phyloP scores from a whole-genome alignment of 441 rosid species.

The Arabidopsis lyrata region DNA sequence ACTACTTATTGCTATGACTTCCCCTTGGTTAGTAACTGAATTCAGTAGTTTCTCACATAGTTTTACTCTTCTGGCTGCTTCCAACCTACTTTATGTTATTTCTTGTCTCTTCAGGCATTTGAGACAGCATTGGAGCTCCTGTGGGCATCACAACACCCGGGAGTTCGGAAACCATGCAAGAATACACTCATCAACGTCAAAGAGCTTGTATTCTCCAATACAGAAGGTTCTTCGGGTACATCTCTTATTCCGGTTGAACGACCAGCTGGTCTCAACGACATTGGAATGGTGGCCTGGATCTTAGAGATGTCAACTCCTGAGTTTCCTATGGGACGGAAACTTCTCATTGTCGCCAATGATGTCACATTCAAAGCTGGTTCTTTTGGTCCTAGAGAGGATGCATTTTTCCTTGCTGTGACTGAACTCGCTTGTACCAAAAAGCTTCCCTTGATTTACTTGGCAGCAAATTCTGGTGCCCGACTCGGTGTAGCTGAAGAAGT shows the following conservation, averaged over 20 bases:
- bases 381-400: conserved; percentile 98
- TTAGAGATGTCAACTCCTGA: conserved; percentile 95
- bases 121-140: conserved; percentile 79
- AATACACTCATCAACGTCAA: conserved; percentile 63
- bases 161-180: conserved; percentile 57
- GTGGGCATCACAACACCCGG: conserved; percentile 77
- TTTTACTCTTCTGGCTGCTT: conserved; percentile 19
- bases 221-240: conserved; percentile 74
- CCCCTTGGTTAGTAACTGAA: conserved; percentile 74
- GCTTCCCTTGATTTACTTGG: conserved; percentile 94
- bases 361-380: conserved; percentile 99
- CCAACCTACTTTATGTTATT: conserved; percentile 33
- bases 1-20: conserved; percentile 99
- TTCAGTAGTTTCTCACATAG: conserved; percentile 7
- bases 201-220: conserved; percentile 85
- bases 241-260: conserved; percentile 73
- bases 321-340: conserved; percentile 93
- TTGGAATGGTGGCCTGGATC: conserved; percentile 99
- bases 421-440: conserved; percentile 92
- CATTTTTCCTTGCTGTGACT: conserved; percentile 94
- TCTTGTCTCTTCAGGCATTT: conserved; percentile 75
- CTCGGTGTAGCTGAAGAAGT: conserved; percentile 99
- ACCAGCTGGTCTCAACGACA: conserved; percentile 79
- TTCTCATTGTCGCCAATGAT: conserved; percentile 87
- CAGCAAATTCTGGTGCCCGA: conserved; percentile 99